Evolutionary conservation across 139 green algal species (phyloP).

Genomic region (Chlorella sorokiniana): DNA sequence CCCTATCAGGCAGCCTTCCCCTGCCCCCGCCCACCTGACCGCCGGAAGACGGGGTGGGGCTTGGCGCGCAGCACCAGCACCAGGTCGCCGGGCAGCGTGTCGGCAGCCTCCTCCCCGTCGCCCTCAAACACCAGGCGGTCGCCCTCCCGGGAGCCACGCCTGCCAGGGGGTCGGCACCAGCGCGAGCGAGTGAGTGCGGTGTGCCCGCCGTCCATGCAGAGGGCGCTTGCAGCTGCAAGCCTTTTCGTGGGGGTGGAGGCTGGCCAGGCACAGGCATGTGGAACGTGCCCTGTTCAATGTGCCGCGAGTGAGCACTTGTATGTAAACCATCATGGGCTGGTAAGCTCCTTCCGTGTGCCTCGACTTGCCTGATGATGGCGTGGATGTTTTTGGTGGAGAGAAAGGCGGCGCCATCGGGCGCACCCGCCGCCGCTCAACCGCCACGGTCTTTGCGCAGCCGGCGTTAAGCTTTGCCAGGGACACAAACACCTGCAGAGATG

Average conservation of each 20-base stretch:
- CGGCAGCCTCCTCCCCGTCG: slow-evolving; percentile 46
- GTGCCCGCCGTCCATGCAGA: too few species aligned
- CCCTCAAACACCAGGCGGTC: slow-evolving; percentile 41
- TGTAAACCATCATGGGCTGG: too few species aligned
- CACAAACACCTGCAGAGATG: slow-evolving; percentile 13
- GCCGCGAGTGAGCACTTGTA: too few species aligned
- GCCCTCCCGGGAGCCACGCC: slow-evolving; percentile 34
- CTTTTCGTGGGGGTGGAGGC: too few species aligned
- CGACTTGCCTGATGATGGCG: slow-evolving; percentile 27
- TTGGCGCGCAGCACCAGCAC: slow-evolving; percentile 37
- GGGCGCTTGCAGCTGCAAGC: too few species aligned
- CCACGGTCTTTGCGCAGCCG: slow-evolving; percentile 36
- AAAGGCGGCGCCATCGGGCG: slow-evolving; percentile 19
- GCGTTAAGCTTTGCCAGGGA: slow-evolving; percentile 40
- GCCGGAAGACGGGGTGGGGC: slow-evolving; percentile 36
- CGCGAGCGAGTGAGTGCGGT: too few species aligned
- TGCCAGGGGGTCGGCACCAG: too few species aligned
- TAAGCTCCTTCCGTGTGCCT: background rate
- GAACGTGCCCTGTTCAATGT: too few species aligned
- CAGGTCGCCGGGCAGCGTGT: slow-evolving; percentile 47
- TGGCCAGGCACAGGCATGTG: too few species aligned
- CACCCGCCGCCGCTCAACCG: slow-evolving; percentile 33
- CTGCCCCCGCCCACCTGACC: slow-evolving; percentile 2
- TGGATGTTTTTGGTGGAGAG: slow-evolving; percentile 33
- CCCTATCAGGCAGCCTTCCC: background rate